Base-by-base conservation (phyloP, 306 rosid species). In the Glycine tomentella region DNA sequence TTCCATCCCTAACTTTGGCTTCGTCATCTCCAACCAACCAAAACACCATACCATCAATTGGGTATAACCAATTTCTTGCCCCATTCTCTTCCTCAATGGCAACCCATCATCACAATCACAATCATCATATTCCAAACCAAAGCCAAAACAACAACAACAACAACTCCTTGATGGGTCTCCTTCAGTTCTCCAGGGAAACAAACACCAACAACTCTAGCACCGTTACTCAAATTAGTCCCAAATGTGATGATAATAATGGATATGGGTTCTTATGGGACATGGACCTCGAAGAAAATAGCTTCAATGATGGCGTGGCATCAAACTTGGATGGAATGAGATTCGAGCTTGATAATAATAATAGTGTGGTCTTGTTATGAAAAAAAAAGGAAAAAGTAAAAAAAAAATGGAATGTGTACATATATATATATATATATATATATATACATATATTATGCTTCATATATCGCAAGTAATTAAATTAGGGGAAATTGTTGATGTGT, bases 211-310 rank as follows among this genome's bases (percentile, higher is more conserved):
- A 45, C 55, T 61, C 72, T 76, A 80, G 84, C 5, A 56, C 66
- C n/a, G n/a, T 72, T 13, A 71, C 84, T 15, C 89, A 86, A 50
- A 25, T 69, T 44, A 88, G 74, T 80, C 76, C 90, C 12, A 88
- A 86, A 79, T 86, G 85, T 61, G 89, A 90, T 10, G 91, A 77
- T 36, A 25, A 25, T 25, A 4, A 4, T 20, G 97, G 87, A 1
- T 88, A 89, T 84, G 99, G 90, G 3, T 89, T 86, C 79, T 8
- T 93, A 57, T 96, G 99, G 99, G 92, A 90, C 72, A 88, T 90
- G 93, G 92, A 90, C 46, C 51, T 92, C 36, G 92, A 90, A 68
- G 93, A 91, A 44, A 81, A 75, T 38, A 78, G 90, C 84, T 86
- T 88, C 69, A 25, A 25, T 25, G 31, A 25, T 25, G 31, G 31